Conservation (phyloP, 768 basidiomycete species). For the Boletellus sp. region DNA sequence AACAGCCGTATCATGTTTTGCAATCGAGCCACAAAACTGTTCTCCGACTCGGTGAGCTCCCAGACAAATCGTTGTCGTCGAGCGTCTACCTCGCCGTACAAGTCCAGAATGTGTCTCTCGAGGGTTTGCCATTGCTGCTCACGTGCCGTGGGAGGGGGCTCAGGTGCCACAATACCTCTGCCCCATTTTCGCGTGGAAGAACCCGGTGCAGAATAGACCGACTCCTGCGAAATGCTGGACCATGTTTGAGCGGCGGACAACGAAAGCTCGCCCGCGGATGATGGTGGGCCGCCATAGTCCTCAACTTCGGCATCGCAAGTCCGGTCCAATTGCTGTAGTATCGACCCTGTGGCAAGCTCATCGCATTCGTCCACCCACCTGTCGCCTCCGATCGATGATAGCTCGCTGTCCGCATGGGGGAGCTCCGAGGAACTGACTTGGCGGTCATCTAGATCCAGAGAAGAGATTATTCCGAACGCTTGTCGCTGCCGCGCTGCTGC, state of each 20-base stretch:
- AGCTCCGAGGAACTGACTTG: slow-evolving; percentile 7
- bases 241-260: slow-evolving; percentile 11
- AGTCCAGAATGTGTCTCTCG: slow-evolving; percentile 18
- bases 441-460: slow-evolving; percentile 21
- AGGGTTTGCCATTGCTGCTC: slow-evolving; percentile 24
- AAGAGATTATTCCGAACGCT: slow-evolving; percentile 51
- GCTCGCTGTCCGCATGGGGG: slow-evolving; percentile 44
- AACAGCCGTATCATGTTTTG: slow-evolving; percentile 68
- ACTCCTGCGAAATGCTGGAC: slow-evolving; percentile 23
- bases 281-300: neutral
- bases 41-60: slow-evolving; percentile 68
- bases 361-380: slow-evolving; percentile 38
- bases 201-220: slow-evolving; percentile 21
- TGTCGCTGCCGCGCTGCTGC: slow-evolving; percentile 45
- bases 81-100: slow-evolving; percentile 49
- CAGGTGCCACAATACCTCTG: slow-evolving; percentile 2
- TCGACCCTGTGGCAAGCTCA: slow-evolving; percentile 29
- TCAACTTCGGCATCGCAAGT: neutral
- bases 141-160: slow-evolving; percentile 13
- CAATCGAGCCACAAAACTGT: slow-evolving; percentile 61
- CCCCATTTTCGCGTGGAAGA: slow-evolving; percentile 13
- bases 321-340: slow-evolving; percentile 20
- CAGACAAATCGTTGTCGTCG: slow-evolving; percentile 64
- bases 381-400: slow-evolving; percentile 41
- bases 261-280: slow-evolving; percentile 8